Base-by-base conservation (phyloP, 2,329 filamentous ascomycete genomes). In the Lasiodiplodia sp. region DNA sequence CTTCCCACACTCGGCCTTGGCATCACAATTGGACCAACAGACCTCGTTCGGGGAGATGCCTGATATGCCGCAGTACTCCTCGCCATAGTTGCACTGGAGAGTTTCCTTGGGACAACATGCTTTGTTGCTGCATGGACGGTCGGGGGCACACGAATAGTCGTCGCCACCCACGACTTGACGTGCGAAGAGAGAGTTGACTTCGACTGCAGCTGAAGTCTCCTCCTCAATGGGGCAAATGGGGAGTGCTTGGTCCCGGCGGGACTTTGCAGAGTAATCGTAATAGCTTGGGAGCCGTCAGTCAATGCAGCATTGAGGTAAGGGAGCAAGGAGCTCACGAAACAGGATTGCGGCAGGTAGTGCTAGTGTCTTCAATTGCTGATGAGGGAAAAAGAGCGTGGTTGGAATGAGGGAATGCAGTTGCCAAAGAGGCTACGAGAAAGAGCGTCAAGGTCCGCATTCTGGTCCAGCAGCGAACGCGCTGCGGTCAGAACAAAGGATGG, bases 1-100 rank as follows among this genome's bases (percentile, higher is more conserved):
- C 18, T 58, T 52, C 3, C 71, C 71, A 58, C 72, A 73, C 25
- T 71, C 70, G 28, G 70, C 66, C 55, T 63, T 65, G 25, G 69
- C 69, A 56, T 69, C 51, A 56, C 71, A 73, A 31, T 69, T 72
- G 10, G 44, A 66, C 21, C 16, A 25, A 44, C 69, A 72, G n/a
- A 34, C 58, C 12, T 63, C 56, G n/a, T 58, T 44, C 3, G 37
- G 37, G 1, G 34, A 40, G 8, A 40, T 40, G 4, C 56, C 56
- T 3, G n/a, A 40, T 1, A 21, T 51, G 8, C 63, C 67, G 51
- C 71, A 72, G 25, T 49, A 67, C 16, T 63, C 47, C 3, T 40
- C 23, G 2, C 58, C 47, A 21, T 68, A 68, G 23, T 58, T 58
- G 38, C 58, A 68, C 11, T 56, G 62, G 8, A 60, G 56, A n/a